A percentile compares a stretch with the other conserved stretches of the same genome.
Evolutionary conservation across 202 grass and related monocot species (phyloP).

Genomic region (Bolboschoenoplectus hybrid): DNA sequence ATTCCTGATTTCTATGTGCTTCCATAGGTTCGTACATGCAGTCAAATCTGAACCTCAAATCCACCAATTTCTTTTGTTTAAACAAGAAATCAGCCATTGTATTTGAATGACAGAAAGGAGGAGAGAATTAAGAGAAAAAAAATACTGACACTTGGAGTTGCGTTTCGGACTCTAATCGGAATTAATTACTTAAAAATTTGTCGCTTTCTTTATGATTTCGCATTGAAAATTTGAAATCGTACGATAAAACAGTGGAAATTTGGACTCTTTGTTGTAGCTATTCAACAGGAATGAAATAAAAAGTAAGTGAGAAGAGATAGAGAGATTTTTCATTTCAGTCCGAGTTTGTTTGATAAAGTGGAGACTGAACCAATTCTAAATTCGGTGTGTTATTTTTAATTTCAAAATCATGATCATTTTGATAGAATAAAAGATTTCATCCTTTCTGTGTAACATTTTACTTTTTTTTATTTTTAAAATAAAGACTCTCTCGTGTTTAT

Average conservation of each 20-base stretch:
- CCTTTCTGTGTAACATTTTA: no score
- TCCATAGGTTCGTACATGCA: neutral
- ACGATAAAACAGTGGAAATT: neutral
- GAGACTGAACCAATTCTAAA: neutral
- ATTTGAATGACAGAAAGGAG: neutral
- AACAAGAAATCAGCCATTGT: neutral
- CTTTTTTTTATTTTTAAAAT: no score
- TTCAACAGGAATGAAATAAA: neutral
- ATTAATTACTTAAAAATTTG: neutral
- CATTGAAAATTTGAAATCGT: neutral
- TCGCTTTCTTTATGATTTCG: neutral
- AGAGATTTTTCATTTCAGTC: neutral
- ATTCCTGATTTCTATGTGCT: neutral
- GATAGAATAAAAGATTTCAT: no score
- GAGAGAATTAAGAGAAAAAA: neutral
- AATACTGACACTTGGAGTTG: constrained; percentile 10
- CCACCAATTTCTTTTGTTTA: neutral
- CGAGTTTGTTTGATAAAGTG: neutral
- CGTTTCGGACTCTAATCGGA: constrained; percentile 14
- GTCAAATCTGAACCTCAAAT: neutral
- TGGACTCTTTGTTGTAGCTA: neutral
- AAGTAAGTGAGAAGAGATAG: neutral
- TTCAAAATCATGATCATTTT: no score
- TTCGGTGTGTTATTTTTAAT: no score
- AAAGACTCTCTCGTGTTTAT: no score